Conservation (phyloP, 2,329 filamentous ascomycete species). For the Fusarium coffeatum region DNA sequence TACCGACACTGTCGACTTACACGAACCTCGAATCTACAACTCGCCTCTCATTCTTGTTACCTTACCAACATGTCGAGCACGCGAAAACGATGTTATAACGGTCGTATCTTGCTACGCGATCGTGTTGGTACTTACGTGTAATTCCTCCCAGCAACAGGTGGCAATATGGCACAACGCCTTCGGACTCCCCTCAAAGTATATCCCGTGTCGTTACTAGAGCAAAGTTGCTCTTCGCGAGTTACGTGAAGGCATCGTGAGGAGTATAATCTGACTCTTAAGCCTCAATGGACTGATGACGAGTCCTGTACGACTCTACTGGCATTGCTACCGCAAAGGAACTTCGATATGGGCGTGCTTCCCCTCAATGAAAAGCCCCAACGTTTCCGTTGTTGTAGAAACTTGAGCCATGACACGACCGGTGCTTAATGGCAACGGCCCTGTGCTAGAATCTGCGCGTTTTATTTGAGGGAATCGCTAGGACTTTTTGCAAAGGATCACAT, state of each 20-base stretch:
- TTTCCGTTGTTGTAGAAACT: neutral
- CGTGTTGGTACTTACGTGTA: too few relatives aligned
- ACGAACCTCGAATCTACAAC: neutral
- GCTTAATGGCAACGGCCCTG: neutral
- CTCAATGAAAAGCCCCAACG: neutral
- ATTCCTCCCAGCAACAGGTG: neutral
- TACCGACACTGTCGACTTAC: slow-evolving; percentile 1
- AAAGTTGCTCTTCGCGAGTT: slow-evolving; percentile 3
- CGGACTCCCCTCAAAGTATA: slow-evolving; percentile 4
- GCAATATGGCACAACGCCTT: neutral
- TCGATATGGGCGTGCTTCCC: neutral
- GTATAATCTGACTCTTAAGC: neutral
- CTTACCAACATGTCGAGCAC: neutral
- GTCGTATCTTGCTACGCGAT: rapidly evolving
- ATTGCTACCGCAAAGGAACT: neutral
- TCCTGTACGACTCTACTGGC: neutral
- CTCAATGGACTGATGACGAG: neutral
- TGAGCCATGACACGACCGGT: neutral
- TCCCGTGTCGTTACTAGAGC: neutral
- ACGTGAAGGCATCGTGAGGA: neutral
- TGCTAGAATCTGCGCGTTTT: too few relatives aligned
- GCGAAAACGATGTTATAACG: too few relatives aligned
- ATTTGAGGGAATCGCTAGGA: neutral
- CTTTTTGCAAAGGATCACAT: neutral
- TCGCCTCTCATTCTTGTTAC: neutral